Evolutionary conservation across 129 eudicot genomes (phyloP).

Genomic region (Helianthus tuberosus): DNA sequence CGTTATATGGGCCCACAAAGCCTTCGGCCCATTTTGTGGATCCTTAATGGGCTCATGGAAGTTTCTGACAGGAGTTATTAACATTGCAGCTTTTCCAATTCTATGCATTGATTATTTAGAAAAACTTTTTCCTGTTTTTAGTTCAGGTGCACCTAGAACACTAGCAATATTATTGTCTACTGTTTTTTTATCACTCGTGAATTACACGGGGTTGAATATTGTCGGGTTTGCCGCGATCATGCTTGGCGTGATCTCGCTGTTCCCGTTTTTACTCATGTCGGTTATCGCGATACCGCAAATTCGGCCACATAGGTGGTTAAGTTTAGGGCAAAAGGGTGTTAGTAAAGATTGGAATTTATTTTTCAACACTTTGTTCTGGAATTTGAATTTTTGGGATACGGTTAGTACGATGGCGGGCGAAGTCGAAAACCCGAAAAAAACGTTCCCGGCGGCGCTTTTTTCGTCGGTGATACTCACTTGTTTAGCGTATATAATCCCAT

Average conservation of each 20-base stretch:
- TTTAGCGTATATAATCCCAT: conserved; percentile 53
- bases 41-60: conserved; percentile 66
- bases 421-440: conserved; percentile 51
- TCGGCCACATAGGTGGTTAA: conserved; percentile 46
- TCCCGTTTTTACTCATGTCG: conserved; percentile 53
- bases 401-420: conserved; percentile 72
- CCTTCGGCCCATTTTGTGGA: conserved; percentile 57
- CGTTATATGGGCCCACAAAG: conserved; percentile 54
- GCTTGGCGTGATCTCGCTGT: conserved; percentile 39
- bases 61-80: conserved; percentile 54
- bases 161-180: conserved; percentile 43
- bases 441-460: conserved; percentile 44
- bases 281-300: conserved; percentile 48
- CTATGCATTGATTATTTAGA: conserved; percentile 43
- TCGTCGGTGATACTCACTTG: conserved; percentile 56
- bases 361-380: conserved; percentile 57
- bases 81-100: conserved; percentile 57
- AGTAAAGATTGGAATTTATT: conserved; percentile 52
- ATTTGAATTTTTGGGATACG: conserved; percentile 59
- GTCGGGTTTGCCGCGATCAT: conserved; percentile 46
- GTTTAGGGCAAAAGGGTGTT: conserved; percentile 50
- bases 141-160: conserved; percentile 34
- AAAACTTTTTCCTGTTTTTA: conserved; percentile 43
- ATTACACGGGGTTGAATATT: conserved; percentile 46
- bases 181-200: conserved; percentile 33